Evolutionary conservation across 306 rosid genomes (phyloP).

Genomic region (Lotus japonicus): DNA sequence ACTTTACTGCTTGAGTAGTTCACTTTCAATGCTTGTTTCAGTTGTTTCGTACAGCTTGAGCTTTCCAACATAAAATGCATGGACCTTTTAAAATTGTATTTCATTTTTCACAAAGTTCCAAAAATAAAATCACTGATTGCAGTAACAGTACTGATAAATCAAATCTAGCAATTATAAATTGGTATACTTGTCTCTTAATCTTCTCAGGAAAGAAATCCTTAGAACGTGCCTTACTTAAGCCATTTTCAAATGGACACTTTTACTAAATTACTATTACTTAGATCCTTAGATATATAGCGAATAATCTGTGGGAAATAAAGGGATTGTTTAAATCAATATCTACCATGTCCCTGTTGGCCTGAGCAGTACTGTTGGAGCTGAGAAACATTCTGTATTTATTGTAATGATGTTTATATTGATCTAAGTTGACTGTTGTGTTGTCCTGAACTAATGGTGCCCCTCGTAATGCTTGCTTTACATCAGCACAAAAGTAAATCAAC

Average conservation of each 20-base stretch:
- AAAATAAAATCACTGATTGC: neutral
- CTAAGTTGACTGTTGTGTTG: neutral
- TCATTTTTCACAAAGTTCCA: neutral
- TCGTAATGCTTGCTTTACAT: neutral
- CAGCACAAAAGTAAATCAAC: neutral
- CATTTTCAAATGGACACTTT: neutral
- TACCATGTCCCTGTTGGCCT: neutral
- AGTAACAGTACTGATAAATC: neutral
- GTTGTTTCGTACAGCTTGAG: neutral
- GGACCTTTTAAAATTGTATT: neutral
- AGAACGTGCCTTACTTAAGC: neutral
- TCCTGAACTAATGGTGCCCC: neutral
- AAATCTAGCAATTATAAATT: neutral
- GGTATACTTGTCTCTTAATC: neutral
- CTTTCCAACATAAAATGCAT: neutral
- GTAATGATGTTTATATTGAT: neutral
- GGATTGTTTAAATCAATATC: neutral
- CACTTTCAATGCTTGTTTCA: neutral
- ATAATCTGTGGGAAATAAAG: neutral
- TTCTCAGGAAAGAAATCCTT: neutral
- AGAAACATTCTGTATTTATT: neutral
- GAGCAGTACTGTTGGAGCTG: neutral
- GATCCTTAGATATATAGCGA: no score
- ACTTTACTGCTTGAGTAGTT: neutral
- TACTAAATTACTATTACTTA: no score